A percentile compares a stretch with the other conserved stretches of the same genome.
Evolutionary conservation across 345 rosid species (phyloP).

Genomic region (Noccaea caerulescens): DNA sequence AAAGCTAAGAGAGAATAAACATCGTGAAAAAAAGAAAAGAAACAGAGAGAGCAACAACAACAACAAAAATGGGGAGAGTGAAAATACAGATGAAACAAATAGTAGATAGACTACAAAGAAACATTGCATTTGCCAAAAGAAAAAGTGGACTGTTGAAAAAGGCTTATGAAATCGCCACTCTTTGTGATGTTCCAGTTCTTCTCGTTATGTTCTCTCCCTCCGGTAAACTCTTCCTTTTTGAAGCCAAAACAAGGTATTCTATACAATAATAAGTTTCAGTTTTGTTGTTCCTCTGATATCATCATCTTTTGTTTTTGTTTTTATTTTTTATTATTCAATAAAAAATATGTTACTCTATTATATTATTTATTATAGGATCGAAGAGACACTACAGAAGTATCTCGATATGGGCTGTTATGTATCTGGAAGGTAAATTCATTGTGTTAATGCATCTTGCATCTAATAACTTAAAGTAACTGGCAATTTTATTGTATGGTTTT

Average conservation of each 20-base stretch:
- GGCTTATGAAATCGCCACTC: conserved; percentile 31
- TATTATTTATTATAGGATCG: background rate
- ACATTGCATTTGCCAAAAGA: conserved; percentile 39
- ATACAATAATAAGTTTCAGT: background rate
- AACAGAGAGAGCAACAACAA: background rate
- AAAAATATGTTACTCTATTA: background rate
- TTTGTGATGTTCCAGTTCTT: conserved; percentile 35
- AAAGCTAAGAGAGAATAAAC: background rate
- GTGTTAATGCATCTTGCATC: background rate
- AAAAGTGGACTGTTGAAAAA: conserved; percentile 35
- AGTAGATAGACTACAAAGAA: conserved; percentile 24
- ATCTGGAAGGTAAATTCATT: background rate
- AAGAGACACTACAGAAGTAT: conserved; percentile 1
- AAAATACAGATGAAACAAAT: conserved; percentile 32
- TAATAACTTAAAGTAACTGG: background rate
- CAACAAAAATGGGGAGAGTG: conserved; percentile 36
- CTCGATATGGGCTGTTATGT: background rate
- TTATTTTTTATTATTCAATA: background rate
- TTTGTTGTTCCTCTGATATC: background rate
- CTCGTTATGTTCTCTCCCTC: conserved; percentile 35
- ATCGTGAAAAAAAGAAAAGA: background rate
- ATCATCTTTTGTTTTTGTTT: background rate
- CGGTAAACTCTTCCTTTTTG: conserved; percentile 34
- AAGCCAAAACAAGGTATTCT: conserved; percentile 29
- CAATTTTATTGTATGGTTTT: background rate